phyloP scores from a whole-genome alignment of 75 land plant genomes.

The Pseudotsuga menziesii region DNA sequence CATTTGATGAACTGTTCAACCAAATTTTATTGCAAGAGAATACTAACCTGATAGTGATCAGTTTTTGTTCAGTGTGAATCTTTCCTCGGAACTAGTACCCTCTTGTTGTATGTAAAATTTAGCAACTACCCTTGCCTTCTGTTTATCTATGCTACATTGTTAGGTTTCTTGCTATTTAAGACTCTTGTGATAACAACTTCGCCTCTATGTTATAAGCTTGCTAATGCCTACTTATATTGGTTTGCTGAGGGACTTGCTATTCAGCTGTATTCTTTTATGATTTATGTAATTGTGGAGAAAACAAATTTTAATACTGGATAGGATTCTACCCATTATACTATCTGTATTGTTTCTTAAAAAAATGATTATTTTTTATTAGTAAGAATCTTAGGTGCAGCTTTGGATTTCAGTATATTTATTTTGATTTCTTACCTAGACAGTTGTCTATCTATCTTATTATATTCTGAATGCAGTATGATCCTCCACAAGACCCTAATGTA shows the following conservation, averaged over 20 bases:
- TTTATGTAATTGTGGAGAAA: neutral
- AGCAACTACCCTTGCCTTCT: too few relatives aligned
- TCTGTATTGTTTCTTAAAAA: neutral
- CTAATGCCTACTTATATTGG: neutral
- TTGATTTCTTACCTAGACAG: neutral
- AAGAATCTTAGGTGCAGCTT: neutral
- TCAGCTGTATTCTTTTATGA: too few relatives aligned
- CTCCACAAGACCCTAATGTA: slow-evolving; percentile 91
- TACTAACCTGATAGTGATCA: too few relatives aligned
- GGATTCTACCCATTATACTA: neutral
- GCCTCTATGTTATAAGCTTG: too few relatives aligned
- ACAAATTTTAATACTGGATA: neutral
- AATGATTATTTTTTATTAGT: neutral
- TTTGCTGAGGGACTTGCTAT: neutral
- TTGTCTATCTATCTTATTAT: neutral
- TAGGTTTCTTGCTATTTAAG: too few relatives aligned
- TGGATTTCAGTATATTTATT: neutral
- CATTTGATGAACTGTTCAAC: too few relatives aligned
- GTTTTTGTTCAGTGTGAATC: too few relatives aligned
- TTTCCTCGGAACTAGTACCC: too few relatives aligned
- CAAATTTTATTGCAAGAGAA: too few relatives aligned
- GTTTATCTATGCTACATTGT: too few relatives aligned
- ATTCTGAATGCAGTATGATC: slow-evolving; percentile 68
- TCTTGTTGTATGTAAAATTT: too few relatives aligned
- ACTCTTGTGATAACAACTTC: too few relatives aligned